Percentiles rank a stretch among this genome's conserved stretches.
phyloP scores from a whole-genome alignment of 306 rosid species.

The Cajanus cajan region DNA sequence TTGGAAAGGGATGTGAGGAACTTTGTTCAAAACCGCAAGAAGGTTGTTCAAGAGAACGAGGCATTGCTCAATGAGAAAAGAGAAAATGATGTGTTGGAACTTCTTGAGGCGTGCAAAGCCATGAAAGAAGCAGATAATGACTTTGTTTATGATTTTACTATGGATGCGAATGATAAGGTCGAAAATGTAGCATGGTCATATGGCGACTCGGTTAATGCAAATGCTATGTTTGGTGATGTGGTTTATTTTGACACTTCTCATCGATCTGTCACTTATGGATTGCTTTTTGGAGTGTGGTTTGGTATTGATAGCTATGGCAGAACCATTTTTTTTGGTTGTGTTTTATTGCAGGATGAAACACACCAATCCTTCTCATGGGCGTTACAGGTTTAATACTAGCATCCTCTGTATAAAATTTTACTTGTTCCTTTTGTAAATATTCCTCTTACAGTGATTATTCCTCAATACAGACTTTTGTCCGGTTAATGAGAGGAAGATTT shows the following conservation, averaged over 20 bases:
- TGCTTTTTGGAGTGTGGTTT: constrained; percentile 92
- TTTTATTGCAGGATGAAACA: constrained; percentile 89
- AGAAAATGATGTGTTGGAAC: constrained; percentile 79
- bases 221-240: constrained; percentile 71
- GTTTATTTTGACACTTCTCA: constrained; percentile 75
- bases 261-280: constrained; percentile 80
- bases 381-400: constrained; percentile 70
- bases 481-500: constrained; percentile 87
- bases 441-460: constrained; percentile 40
- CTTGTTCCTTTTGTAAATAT: constrained; percentile 33
- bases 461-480: constrained; percentile 66
- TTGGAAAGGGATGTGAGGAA: constrained; percentile 96
- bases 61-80: constrained; percentile 81
- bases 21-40: constrained; percentile 88
- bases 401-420: constrained; percentile 42
- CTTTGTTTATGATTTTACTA: constrained; percentile 75
- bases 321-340: constrained; percentile 78
- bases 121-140: constrained; percentile 66
- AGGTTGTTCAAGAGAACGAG: constrained; percentile 81
- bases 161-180: constrained; percentile 78
- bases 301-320: constrained; percentile 91
- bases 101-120: constrained; percentile 88
- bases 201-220: constrained; percentile 63
- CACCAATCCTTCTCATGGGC: constrained; percentile 86
- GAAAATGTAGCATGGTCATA: constrained; percentile 88